Conservation (phyloP, 805 yeast genomes). For the Pichia deserticola region DNA sequence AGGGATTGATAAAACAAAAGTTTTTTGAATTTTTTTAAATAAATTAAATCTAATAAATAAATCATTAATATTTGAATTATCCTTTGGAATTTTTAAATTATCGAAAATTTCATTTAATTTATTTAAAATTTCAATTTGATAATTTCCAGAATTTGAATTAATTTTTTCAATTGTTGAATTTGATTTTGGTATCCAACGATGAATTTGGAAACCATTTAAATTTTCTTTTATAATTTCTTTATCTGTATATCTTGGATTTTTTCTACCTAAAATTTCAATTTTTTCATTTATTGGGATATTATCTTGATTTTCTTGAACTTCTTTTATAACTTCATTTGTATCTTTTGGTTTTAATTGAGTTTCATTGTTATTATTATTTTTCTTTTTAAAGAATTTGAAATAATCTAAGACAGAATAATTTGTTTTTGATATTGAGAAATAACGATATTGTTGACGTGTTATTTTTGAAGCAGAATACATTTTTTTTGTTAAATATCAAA, state of each 20-base stretch:
- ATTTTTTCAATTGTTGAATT: constrained; percentile 9
- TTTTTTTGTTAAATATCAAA: neutral
- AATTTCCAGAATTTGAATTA: constrained; percentile 7
- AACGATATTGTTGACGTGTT: constrained; percentile 3
- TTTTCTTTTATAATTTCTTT: constrained; percentile 16
- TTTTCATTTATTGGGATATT: constrained; percentile 11
- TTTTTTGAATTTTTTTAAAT: constrained; percentile 40
- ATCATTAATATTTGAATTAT: constrained; percentile 23
- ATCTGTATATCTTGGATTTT: constrained; percentile 22
- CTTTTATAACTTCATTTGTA: constrained; percentile 25
- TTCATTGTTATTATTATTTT: constrained; percentile 1
- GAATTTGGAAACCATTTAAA: constrained; percentile 25
- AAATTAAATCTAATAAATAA: constrained; percentile 42
- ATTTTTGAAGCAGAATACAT: neutral
- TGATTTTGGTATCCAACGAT: constrained; percentile 27
- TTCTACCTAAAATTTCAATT: constrained; percentile 26
- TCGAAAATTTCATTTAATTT: constrained; percentile 13
- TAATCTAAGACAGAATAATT: constrained; percentile 25
- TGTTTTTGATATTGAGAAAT: constrained; percentile 13
- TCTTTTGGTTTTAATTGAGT: constrained; percentile 11
- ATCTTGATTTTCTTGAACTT: constrained; percentile 19
- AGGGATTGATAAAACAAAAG: constrained; percentile 44
- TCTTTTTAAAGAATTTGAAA: constrained; percentile 25
- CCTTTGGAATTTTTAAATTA: neutral
- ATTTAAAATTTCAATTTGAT: constrained; percentile 11